Evolutionary conservation across 768 basidiomycete species (phyloP).

Genomic region (Boletus rubroflammeus): DNA sequence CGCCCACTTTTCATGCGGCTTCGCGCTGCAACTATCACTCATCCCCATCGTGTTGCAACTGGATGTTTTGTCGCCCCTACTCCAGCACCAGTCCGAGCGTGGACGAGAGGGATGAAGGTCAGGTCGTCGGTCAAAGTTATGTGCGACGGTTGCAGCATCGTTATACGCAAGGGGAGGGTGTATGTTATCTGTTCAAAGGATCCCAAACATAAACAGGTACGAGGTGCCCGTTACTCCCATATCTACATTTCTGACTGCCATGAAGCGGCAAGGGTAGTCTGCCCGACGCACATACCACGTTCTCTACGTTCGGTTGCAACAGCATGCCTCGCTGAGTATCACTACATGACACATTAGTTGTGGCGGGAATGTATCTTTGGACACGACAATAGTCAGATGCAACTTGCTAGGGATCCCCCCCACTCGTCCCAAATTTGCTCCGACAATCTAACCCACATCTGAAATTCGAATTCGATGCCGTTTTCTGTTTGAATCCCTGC

Average conservation of each 20-base stretch:
- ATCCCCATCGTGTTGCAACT: slow-evolving; percentile 31
- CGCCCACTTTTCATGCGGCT: slow-evolving; percentile 58
- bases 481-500: slow-evolving; percentile 78
- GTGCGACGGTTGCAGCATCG: slow-evolving; percentile 91
- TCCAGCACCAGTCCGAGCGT: slow-evolving; percentile 28
- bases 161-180: slow-evolving; percentile 84
- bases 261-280: slow-evolving; percentile 63
- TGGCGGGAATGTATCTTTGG: not conserved
- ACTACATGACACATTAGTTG: not conserved
- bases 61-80: slow-evolving; percentile 17
- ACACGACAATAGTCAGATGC: slow-evolving; percentile 1
- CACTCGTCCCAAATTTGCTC: slow-evolving; percentile 5
- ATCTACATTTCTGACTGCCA: slow-evolving; percentile 12
- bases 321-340: not conserved
- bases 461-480: slow-evolving; percentile 82
- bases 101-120: slow-evolving; percentile 91
- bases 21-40: slow-evolving; percentile 36
- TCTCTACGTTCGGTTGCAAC: not conserved
- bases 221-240: slow-evolving; percentile 15
- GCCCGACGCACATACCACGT: too few species aligned
- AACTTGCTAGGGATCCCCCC: not conserved
- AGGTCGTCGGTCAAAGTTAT: slow-evolving; percentile 90
- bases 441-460: slow-evolving; percentile 80
- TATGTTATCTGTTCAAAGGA: slow-evolving; percentile 93
- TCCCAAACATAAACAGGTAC: slow-evolving; percentile 95